These are phyloP conservation scores for Pterothamnion heteromorphum DNA, from an alignment of 31 red algal genomes.

Conservation along the genomic window DNA sequence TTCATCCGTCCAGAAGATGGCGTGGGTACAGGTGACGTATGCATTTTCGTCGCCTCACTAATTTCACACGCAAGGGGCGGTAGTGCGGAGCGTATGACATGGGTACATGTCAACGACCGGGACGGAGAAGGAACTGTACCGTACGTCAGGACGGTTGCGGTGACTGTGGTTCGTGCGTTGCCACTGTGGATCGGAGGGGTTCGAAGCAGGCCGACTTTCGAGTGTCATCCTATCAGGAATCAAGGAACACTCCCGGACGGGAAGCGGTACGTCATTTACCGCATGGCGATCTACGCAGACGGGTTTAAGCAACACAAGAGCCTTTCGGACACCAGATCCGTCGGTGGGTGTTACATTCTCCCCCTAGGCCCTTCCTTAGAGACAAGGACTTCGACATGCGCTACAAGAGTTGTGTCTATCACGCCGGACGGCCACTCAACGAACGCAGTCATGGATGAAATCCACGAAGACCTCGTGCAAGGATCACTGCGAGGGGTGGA, in stretches of 20 bases:
- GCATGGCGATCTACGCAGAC: too few relatives aligned
- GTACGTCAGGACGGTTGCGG: background rate
- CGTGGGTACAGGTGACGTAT: background rate
- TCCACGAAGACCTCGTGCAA: background rate
- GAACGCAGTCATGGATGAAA: background rate
- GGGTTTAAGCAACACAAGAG: slow-evolving; percentile 46
- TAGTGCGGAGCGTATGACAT: background rate
- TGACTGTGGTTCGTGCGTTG: background rate
- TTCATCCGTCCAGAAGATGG: slow-evolving; percentile 5
- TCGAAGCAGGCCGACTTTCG: background rate
- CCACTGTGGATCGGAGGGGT: background rate
- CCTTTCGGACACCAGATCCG: background rate
- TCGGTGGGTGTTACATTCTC: slow-evolving; percentile 23
- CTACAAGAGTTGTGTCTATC: too few relatives aligned
- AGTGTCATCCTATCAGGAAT: background rate
- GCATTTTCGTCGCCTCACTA: background rate
- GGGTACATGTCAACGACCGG: background rate
- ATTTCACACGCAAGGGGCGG: background rate
- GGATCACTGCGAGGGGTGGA: background rate
- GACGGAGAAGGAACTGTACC: background rate
- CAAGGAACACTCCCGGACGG: background rate
- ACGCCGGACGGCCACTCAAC: too few relatives aligned
- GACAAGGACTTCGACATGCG: background rate
- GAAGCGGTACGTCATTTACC: background rate
- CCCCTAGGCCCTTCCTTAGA: background rate